Evolutionary conservation across 331 rosid species (phyloP).

Genomic region (Acacia concinna): DNA sequence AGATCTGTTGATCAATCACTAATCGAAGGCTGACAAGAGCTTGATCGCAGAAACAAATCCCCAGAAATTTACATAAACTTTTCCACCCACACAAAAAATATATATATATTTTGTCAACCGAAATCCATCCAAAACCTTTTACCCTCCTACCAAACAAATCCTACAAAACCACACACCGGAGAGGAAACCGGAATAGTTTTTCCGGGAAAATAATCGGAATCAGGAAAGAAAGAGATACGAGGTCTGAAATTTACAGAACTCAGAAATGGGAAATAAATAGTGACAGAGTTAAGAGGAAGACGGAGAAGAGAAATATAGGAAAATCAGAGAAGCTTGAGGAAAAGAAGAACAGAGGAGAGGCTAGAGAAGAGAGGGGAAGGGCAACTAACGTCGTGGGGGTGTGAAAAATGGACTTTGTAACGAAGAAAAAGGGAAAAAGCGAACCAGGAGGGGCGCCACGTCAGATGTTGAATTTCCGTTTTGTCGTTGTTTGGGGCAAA

Average conservation of each 20-base stretch:
- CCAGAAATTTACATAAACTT: slow-evolving; percentile 1
- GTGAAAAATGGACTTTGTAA: slow-evolving; percentile 1
- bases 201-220: not conserved
- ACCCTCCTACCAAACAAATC: not conserved
- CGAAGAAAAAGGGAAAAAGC: not conserved
- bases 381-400: not conserved
- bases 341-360: not conserved
- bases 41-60: slow-evolving; percentile 1
- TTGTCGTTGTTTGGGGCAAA: not conserved
- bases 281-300: not conserved
- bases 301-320: not conserved
- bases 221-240: not conserved
- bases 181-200: not conserved
- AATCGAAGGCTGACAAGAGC: not conserved
- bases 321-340: slow-evolving; percentile 12
- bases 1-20: slow-evolving; percentile 30
- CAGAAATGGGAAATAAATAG: not conserved
- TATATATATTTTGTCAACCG: not conserved
- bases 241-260: slow-evolving; percentile 4
- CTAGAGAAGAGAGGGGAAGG: not conserved
- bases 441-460: slow-evolving; percentile 41
- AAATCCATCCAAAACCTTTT: slow-evolving; percentile 22
- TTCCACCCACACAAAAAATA: not conserved
- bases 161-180: not conserved
- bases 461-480: slow-evolving; percentile 37